phyloP scores from a whole-genome alignment of 164 flowering plant genomes.

The Magnolia sinica region DNA sequence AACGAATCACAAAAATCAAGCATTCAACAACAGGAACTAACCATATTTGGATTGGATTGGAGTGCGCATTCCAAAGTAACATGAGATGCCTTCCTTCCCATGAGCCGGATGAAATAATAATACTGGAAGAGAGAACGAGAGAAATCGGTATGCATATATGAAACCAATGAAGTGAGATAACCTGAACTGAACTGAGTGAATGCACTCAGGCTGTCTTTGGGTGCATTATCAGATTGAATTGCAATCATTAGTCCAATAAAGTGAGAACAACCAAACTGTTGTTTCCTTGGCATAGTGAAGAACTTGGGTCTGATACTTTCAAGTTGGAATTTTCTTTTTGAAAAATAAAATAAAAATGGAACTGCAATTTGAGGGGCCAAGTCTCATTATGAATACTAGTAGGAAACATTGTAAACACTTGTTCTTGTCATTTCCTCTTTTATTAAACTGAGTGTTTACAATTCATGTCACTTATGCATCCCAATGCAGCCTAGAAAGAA shows the following conservation, averaged over 20 bases:
- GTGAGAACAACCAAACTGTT: not conserved
- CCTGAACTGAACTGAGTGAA: not conserved
- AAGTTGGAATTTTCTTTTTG: no score
- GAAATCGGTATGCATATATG: not conserved
- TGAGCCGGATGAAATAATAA: constrained; percentile 25
- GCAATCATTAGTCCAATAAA: not conserved
- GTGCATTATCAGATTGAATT: not conserved
- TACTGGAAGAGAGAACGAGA: constrained; percentile 15
- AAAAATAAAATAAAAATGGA: not conserved
- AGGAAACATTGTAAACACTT: no score
- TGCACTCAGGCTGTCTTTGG: not conserved
- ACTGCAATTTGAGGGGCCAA: not conserved
- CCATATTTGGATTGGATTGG: constrained; percentile 27
- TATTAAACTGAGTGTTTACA: no score
- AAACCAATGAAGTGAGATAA: no score
- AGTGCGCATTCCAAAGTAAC: constrained; percentile 24
- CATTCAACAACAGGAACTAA: not conserved
- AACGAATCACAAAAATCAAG: not conserved
- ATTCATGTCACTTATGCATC: no score
- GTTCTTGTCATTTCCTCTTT: no score
- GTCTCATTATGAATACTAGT: not conserved
- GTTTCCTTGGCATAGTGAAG: not conserved
- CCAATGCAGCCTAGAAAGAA: not conserved
- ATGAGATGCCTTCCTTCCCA: constrained; percentile 29
- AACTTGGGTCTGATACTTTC: not conserved